Base-by-base conservation (phyloP, 768 basidiomycete genomes). In the Lentinus brumalis region DNA sequence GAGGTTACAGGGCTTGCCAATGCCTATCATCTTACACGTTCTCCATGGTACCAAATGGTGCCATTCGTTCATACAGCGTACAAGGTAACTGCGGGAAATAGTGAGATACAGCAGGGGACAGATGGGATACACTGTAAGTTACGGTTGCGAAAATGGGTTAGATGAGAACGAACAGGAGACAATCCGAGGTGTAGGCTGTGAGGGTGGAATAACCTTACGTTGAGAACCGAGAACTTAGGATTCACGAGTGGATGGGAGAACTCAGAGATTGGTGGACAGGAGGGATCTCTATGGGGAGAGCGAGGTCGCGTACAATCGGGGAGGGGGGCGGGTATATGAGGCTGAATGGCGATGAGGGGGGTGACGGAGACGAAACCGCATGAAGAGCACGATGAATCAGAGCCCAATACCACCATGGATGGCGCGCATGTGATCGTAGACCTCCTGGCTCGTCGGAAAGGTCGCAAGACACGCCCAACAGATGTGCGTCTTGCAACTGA, bases 381-480 rank as follows among this genome's bases (percentile, higher is more conserved):
- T 26, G 8, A 38, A 41, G 21, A 11, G 47, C 5, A 10, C 39
- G 31, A 21, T 31, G 41, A n/a, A 14, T 63, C 54, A 69, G 32
- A 70, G 41, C 3, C 88, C 87, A 55, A 88, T 86, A 32, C 84
- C 80, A 5, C 91, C 90, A 71, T 93, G 91, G 49, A 72, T 75
- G 5, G 63, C 57, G 7, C 84, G 81, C 91, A 93, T 93, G 69
- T 93, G 91, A 0, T 80, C 81, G 65, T 93, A 93, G n/a, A 92
- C 88, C 10, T 85, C 87, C 14, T 85, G 75, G 2, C 88, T 86
- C 39, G 78, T 76, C 0, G 83, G 81, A 73, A 92, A 93, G 44
- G 87, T 90, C 72, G 80, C 73, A 70, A 89, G 66, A 70, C 91
- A 94, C 26, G 84, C 84, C 92, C 91, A 93, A 60, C 91, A 94